These are phyloP conservation scores for Gamarada debralockiae DNA, from an alignment of 495 filamentous ascomycete genomes.

Conservation along the genomic window DNA sequence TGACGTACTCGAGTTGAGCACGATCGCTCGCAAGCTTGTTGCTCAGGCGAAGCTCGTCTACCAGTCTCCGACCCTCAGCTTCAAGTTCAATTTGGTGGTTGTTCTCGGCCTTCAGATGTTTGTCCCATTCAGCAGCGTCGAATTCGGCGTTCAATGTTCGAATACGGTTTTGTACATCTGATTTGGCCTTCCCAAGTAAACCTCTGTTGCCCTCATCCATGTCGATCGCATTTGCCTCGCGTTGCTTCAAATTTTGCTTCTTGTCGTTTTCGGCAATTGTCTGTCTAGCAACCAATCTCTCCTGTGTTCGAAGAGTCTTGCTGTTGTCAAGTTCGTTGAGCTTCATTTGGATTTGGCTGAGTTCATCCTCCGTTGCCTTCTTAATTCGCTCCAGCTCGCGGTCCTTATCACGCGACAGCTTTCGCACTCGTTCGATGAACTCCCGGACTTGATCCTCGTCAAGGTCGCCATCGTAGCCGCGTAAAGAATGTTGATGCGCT, in stretches of 20 bases:
- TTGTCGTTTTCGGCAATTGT: conserved; percentile 67
- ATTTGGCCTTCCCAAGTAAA: conserved; percentile 64
- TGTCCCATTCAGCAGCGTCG: conserved; percentile 61
- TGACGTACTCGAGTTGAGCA: conserved; percentile 73
- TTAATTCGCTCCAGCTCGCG: conserved; percentile 69
- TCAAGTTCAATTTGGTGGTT: conserved; percentile 62
- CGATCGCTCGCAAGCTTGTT: conserved; percentile 73
- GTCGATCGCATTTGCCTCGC: conserved; percentile 62
- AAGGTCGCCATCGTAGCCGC: conserved; percentile 76
- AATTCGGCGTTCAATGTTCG: conserved; percentile 57
- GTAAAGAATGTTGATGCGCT: conserved; percentile 74
- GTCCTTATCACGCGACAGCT: conserved; percentile 71
- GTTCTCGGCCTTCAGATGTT: conserved; percentile 59
- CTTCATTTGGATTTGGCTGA: conserved; percentile 58
- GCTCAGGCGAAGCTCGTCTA: conserved; percentile 72
- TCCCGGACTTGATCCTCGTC: conserved; percentile 67
- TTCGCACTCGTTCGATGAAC: conserved; percentile 76
- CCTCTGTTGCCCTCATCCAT: conserved; percentile 81
- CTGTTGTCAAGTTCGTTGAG: conserved; percentile 67
- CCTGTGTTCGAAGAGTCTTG: conserved; percentile 63
- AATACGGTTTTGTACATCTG: conserved; percentile 63
- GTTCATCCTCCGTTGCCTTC: conserved; percentile 64
- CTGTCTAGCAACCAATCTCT: conserved; percentile 63
- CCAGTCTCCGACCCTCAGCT: conserved; percentile 60
- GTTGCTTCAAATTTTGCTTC: conserved; percentile 57